Evolutionary conservation across 2,329 filamentous ascomycete species (phyloP).

Genomic region (Cercospora beticola): DNA sequence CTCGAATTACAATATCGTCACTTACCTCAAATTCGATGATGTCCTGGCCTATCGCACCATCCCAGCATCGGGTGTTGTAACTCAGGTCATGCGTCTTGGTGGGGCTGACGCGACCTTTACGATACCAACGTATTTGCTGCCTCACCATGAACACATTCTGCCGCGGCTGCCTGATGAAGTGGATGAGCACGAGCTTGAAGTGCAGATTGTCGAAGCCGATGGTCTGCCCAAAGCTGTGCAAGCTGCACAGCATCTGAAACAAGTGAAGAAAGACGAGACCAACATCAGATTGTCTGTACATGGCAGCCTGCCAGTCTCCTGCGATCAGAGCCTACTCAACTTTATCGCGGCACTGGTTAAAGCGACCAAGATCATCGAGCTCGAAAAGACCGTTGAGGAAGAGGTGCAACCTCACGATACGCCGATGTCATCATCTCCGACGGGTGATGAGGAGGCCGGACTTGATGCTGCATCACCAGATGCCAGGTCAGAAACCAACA

Average conservation of each 20-base stretch:
- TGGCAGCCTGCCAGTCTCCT: constrained; percentile 50
- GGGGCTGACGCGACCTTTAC: constrained; percentile 52
- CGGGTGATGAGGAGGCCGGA: constrained; percentile 30
- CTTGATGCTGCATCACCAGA: constrained; percentile 22
- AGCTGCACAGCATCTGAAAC: constrained; percentile 42
- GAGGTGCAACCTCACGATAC: constrained; percentile 17
- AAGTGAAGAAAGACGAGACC: constrained; percentile 49
- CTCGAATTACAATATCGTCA: constrained; percentile 50
- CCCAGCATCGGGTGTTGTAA: constrained; percentile 44
- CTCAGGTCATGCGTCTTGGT: constrained; percentile 52
- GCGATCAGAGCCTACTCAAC: constrained; percentile 54
- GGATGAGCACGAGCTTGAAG: constrained; percentile 38
- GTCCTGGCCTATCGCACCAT: constrained; percentile 53
- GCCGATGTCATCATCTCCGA: constrained; percentile 25
- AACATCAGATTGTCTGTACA: constrained; percentile 51
- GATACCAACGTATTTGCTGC: constrained; percentile 52
- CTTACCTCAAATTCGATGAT: constrained; percentile 48
- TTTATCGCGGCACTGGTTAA: constrained; percentile 58
- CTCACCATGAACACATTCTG: constrained; percentile 56
- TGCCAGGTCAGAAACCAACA: neutral
- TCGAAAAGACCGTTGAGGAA: constrained; percentile 49
- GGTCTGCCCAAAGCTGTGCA: constrained; percentile 47
- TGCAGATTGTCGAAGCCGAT: constrained; percentile 45
- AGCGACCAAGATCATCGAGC: constrained; percentile 57
- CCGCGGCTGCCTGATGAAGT: constrained; percentile 43